Evolutionary conservation across 768 basidiomycete genomes (phyloP).

Genomic region (Mycena metata): DNA sequence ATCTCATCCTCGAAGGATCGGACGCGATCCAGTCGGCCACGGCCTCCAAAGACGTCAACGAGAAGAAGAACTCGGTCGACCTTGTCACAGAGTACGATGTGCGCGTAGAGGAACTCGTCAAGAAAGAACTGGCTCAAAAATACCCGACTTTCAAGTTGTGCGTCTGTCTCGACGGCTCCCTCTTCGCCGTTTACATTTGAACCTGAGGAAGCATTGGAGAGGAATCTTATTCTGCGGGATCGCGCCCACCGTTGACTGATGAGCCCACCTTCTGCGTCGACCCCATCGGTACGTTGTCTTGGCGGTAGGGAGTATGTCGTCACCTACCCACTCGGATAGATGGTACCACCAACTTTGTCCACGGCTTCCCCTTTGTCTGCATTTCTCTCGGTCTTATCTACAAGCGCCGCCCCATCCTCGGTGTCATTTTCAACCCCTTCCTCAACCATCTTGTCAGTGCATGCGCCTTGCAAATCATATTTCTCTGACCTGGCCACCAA

Average conservation of each 20-base stretch:
- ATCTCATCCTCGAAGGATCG: constrained; percentile 82
- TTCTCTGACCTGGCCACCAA: background rate
- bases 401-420: constrained; percentile 84
- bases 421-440: constrained; percentile 96
- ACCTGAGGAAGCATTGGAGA: constrained; percentile 82
- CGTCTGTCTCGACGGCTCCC: constrained; percentile 47
- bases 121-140: constrained; percentile 68
- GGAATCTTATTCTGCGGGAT: constrained; percentile 89
- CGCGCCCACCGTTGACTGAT: constrained; percentile 78
- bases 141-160: constrained; percentile 90
- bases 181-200: background rate
- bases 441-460: constrained; percentile 79
- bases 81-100: constrained; percentile 97
- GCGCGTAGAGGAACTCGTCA: constrained; percentile 88
- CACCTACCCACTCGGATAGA: constrained; percentile 57
- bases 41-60: constrained; percentile 65
- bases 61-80: constrained; percentile 96
- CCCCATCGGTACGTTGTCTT: constrained; percentile 77
- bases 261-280: constrained; percentile 97
- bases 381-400: constrained; percentile 93
- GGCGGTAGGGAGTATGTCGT: background rate
- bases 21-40: constrained; percentile 73
- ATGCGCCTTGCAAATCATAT: background rate
- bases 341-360: constrained; percentile 91
- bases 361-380: constrained; percentile 89